Percentiles rank a stretch among this genome's conserved stretches.
These are phyloP conservation scores for Cubamyces lactineus DNA, from an alignment of 768 basidiomycete genomes.

Conservation along the genomic window DNA sequence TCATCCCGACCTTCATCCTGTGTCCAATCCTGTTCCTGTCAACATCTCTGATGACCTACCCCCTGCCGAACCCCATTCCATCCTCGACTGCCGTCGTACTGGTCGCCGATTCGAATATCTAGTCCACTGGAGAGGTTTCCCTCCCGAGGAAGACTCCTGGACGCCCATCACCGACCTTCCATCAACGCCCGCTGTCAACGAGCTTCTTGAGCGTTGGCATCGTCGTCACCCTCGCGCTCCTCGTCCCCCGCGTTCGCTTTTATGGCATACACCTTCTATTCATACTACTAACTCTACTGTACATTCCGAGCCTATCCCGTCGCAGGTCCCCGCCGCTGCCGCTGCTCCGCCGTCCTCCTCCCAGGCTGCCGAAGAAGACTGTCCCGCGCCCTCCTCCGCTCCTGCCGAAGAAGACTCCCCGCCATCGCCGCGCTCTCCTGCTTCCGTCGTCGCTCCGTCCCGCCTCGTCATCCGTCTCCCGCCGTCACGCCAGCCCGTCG, in stretches of 20 bases:
- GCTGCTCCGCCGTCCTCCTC: not conserved
- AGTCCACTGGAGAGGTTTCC: constrained; percentile 2
- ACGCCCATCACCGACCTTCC: constrained; percentile 10
- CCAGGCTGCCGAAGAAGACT: not conserved
- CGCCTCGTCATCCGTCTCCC: constrained; percentile 6
- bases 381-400: no score
- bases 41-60: not conserved
- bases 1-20: not conserved
- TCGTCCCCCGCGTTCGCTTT: not conserved
- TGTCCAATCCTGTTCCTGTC: not conserved
- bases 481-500: not conserved
- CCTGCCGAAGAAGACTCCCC: constrained; percentile 2
- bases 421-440: not conserved
- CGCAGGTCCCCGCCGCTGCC: not conserved
- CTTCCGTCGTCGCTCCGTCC: not conserved
- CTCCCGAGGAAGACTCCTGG: constrained; percentile 13
- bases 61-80: not conserved
- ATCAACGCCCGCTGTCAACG: not conserved
- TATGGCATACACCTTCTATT: constrained; percentile 1
- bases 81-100: constrained; percentile 6
- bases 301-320: no score
- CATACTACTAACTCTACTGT: not conserved
- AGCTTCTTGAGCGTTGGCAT: constrained; percentile 7
- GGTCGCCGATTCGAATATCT: constrained; percentile 5
- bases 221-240: constrained; percentile 9